These are phyloP conservation scores for Amorphotheca resinae DNA, from an alignment of 495 filamentous ascomycete genomes.

Conservation along the genomic window DNA sequence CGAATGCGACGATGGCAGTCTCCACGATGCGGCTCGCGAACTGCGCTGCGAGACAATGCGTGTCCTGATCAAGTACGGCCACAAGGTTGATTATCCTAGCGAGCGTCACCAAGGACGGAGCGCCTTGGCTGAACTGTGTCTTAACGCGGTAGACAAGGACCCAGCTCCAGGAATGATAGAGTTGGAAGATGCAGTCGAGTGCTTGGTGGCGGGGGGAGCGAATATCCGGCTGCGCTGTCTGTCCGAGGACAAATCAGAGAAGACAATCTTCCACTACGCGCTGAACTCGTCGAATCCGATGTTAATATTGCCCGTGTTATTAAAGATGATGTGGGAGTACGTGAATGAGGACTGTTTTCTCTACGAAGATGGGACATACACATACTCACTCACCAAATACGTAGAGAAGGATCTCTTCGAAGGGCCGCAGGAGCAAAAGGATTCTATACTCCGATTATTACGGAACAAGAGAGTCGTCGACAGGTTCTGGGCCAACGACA, in stretches of 20 bases:
- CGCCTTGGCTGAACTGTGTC: slow-evolving; percentile 12
- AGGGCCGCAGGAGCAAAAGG: not conserved
- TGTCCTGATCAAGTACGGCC: slow-evolving; percentile 8
- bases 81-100: slow-evolving; percentile 12
- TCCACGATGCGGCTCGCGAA: slow-evolving; percentile 15
- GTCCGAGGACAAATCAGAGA: not conserved
- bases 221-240: not conserved
- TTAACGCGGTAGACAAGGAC: not conserved
- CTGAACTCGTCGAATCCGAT: not conserved
- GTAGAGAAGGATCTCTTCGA: slow-evolving; percentile 1
- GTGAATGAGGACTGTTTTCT: slow-evolving; percentile 4
- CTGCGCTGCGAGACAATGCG: slow-evolving; percentile 8
- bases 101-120: slow-evolving; percentile 6
- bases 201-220: not conserved
- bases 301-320: not conserved
- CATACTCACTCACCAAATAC: slow-evolving; percentile 5
- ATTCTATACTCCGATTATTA: not conserved
- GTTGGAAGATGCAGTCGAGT: not conserved
- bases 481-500: not conserved
- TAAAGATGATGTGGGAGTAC: slow-evolving; percentile 3
- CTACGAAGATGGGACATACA: slow-evolving; percentile 3
- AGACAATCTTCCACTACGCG: not conserved
- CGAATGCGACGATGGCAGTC: slow-evolving; percentile 8
- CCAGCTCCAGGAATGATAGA: not conserved
- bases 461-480: not conserved